Conservation (phyloP, 768 basidiomycete species). For the Suillus discolor region DNA sequence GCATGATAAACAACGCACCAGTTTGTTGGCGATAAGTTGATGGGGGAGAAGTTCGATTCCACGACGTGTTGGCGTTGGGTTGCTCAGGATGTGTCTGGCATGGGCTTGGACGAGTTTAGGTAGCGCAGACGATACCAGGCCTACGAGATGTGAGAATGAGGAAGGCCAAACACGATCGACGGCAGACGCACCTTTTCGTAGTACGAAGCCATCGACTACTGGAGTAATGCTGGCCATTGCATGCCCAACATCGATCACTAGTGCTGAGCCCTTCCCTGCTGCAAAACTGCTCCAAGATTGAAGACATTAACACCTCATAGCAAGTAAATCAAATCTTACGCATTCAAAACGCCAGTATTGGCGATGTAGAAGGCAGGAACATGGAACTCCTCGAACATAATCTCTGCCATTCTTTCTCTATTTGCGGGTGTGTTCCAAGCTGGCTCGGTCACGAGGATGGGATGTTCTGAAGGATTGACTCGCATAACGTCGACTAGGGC, state of each 20-base stretch:
- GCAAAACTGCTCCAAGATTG: conserved; percentile 67
- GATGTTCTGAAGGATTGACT: conserved; percentile 81
- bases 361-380: conserved; percentile 97
- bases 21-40: conserved; percentile 86
- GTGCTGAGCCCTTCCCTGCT: conserved; percentile 94
- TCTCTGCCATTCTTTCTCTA: conserved; percentile 92
- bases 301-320: conserved; percentile 14
- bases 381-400: conserved; percentile 96
- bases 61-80: conserved; percentile 48
- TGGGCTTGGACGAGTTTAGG: conserved; percentile 83
- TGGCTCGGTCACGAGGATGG: conserved; percentile 90
- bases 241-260: conserved; percentile 94
- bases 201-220: conserved; percentile 96
- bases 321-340: conserved; percentile 48
- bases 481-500: conserved; percentile 78
- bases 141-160: conserved; percentile 40
- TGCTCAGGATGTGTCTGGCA: conserved; percentile 66
- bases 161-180: neutral
- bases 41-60: conserved; percentile 78
- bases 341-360: conserved; percentile 90
- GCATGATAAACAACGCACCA: conserved; percentile 39
- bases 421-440: conserved; percentile 96
- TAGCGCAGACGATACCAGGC: conserved; percentile 73
- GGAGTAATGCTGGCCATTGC: conserved; percentile 90
- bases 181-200: conserved; percentile 75